Evolutionary conservation across 1,284 basidiomycete species (phyloP).

Genomic region (Caloboletus inedulis): DNA sequence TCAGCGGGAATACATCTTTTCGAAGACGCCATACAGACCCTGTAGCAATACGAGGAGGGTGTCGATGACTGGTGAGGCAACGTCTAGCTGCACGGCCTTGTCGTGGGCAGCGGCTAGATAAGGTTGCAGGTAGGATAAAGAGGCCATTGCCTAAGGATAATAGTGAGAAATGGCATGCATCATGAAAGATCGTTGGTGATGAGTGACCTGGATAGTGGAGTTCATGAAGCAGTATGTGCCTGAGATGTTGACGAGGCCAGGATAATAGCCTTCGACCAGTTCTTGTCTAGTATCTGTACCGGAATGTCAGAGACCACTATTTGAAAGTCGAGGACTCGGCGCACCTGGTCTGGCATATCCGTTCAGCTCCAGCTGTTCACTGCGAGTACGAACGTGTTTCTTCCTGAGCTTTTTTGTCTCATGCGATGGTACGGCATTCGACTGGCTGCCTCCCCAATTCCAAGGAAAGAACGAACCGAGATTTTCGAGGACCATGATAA

Average conservation of each 20-base stretch:
- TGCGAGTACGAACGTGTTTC: conserved; percentile 48
- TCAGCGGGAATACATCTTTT: conserved; percentile 12
- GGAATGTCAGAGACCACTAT: conserved; percentile 1
- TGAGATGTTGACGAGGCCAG: conserved; percentile 89
- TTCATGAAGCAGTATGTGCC: conserved; percentile 96
- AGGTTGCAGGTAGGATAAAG: conserved; percentile 71
- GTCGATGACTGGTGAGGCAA: conserved; percentile 81
- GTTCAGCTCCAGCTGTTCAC: conserved; percentile 52
- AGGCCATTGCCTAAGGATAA: conserved; percentile 69
- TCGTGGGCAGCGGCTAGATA: conserved; percentile 71
- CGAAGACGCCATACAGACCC: conserved; percentile 40
- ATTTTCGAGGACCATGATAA: conserved; percentile 56
- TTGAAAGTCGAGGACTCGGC: neutral
- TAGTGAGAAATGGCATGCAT: conserved; percentile 11
- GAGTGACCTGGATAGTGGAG: conserved; percentile 78
- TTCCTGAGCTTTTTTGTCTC: conserved; percentile 47
- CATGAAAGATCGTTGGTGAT: neutral
- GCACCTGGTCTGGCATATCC: conserved; percentile 33
- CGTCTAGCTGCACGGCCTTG: conserved; percentile 71
- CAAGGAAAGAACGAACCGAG: conserved; percentile 53
- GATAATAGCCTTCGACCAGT: conserved; percentile 57
- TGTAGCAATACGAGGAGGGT: conserved; percentile 66
- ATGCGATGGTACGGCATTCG: conserved; percentile 28
- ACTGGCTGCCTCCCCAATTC: conserved; percentile 47
- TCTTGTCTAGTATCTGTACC: conserved; percentile 24